Evolutionary conservation across 768 basidiomycete genomes (phyloP), one percentile per base, ranked within the genome.

Genomic region (Piloderma croceum): DNA sequence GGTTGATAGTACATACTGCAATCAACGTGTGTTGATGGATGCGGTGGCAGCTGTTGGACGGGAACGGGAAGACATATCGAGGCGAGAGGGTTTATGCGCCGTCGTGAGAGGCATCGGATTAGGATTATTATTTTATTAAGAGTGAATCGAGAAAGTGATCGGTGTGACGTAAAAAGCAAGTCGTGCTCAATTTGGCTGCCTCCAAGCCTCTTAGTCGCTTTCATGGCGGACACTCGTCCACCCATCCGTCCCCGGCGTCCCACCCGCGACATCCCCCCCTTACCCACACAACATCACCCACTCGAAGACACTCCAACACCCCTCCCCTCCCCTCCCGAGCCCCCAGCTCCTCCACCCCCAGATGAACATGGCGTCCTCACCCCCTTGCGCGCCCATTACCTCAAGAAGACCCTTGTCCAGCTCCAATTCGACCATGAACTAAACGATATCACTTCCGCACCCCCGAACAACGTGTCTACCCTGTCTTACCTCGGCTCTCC

Each of bases 321-420:
- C 13, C 39, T 29, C 17, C 39, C 31, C 9, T 32, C 39, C 5
- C 31, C 39, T 32, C 34, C 34, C 35, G 35, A 35, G 33, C 12
- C 36, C n/a, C 41, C 41, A 23, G 23, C 12, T 12, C 17, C 24
- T 13, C 34, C 35, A 3, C 34, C 22, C 15, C n/a, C 25, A 10
- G 35, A 42, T 13, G 13, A 11, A 9, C 19, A 9, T 34, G 24
- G 17, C 13, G 35, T 4, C 24, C 77, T 97, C 36, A 89, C 90
- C 1, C 89, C 94, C 10, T 67, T 93, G 35, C 83, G 93, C 31
- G 91, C 93, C 4, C 96, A 99, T 58, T 99, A 99, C 63, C 87
- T 99, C 60, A 99, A 98, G 72, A 98, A 98, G 63, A 77, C 89
- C 13, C 81, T 99, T 41, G 74, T 97, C 32, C 79, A 85, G 50